A percentile compares a stretch with the other conserved stretches of the same genome.
Conservation (phyloP, 1,139 yeast genomes). For the Waltiozyma sp. region DNA sequence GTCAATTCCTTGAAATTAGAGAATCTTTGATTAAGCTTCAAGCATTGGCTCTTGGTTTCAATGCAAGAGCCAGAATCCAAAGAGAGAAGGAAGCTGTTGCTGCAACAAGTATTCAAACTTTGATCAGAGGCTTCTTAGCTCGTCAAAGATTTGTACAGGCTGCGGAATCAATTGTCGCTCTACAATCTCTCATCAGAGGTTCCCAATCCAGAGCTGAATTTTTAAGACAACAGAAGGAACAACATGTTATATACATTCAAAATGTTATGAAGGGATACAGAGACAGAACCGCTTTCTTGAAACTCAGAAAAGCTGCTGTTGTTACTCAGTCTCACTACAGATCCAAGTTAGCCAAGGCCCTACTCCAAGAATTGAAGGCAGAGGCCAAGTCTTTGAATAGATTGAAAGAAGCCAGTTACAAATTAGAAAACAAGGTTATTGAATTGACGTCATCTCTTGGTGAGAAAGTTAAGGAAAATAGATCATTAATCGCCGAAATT, state of each 20-base stretch:
- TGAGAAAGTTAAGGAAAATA: slow-evolving; percentile 69
- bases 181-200: slow-evolving; percentile 69
- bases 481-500: slow-evolving; percentile 54
- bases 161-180: slow-evolving; percentile 37
- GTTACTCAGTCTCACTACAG: slow-evolving; percentile 71
- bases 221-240: slow-evolving; percentile 36
- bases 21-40: slow-evolving; percentile 50
- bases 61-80: slow-evolving; percentile 48
- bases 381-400: slow-evolving; percentile 91
- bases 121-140: slow-evolving; percentile 52
- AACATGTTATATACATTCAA: slow-evolving; percentile 66
- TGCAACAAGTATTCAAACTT: slow-evolving; percentile 64
- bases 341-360: slow-evolving; percentile 60
- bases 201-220: slow-evolving; percentile 42
- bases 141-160: slow-evolving; percentile 37
- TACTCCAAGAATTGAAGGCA: slow-evolving; percentile 50
- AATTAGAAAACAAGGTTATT: slow-evolving; percentile 89
- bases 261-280: slow-evolving; percentile 21
- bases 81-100: slow-evolving; percentile 51
- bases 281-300: slow-evolving; percentile 11
- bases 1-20: slow-evolving; percentile 44
- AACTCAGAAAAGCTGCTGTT: slow-evolving; percentile 39
- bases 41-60: slow-evolving; percentile 49
- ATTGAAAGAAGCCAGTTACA: slow-evolving; percentile 83
- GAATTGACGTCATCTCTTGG: slow-evolving; percentile 83